phyloP scores from a whole-genome alignment of 495 filamentous ascomycete species.

The Penicillium verhagenii region DNA sequence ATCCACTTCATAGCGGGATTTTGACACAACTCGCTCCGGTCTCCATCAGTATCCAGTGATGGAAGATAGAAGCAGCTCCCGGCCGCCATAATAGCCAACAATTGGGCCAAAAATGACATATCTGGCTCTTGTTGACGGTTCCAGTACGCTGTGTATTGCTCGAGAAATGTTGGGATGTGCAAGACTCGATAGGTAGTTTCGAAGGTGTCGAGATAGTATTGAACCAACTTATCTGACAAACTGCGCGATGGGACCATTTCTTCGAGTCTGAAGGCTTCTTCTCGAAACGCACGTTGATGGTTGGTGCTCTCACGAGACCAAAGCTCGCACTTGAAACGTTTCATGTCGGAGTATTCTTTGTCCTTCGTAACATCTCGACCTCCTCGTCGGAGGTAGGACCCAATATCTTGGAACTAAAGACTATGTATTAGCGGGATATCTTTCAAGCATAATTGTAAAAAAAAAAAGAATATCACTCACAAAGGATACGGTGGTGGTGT shows the following conservation, averaged over 20 bases:
- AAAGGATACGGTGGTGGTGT: slow-evolving; percentile 43
- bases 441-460: neutral
- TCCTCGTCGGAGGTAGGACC: slow-evolving; percentile 41
- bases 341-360: slow-evolving; percentile 34
- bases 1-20: slow-evolving; percentile 49
- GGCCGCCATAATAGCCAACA: slow-evolving; percentile 55
- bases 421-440: slow-evolving; percentile 14
- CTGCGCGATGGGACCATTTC: slow-evolving; percentile 49
- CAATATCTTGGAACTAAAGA: slow-evolving; percentile 47
- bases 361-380: slow-evolving; percentile 29
- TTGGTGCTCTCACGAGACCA: slow-evolving; percentile 34
- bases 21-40: slow-evolving; percentile 24
- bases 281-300: slow-evolving; percentile 39
- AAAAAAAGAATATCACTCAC: slow-evolving; percentile 27
- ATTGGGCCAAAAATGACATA: slow-evolving; percentile 41
- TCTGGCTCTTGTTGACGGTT: slow-evolving; percentile 29
- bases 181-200: slow-evolving; percentile 58
- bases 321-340: slow-evolving; percentile 31
- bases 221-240: slow-evolving; percentile 51
- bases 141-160: slow-evolving; percentile 55
- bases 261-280: slow-evolving; percentile 37
- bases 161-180: slow-evolving; percentile 55
- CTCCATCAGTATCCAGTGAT: slow-evolving; percentile 12
- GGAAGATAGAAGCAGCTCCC: slow-evolving; percentile 47
- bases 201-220: slow-evolving; percentile 55